Evolutionary conservation across 495 filamentous ascomycete genomes (phyloP), one percentile per base, ranked within the genome.

Genomic region (Penicillium atrosanguineum): DNA sequence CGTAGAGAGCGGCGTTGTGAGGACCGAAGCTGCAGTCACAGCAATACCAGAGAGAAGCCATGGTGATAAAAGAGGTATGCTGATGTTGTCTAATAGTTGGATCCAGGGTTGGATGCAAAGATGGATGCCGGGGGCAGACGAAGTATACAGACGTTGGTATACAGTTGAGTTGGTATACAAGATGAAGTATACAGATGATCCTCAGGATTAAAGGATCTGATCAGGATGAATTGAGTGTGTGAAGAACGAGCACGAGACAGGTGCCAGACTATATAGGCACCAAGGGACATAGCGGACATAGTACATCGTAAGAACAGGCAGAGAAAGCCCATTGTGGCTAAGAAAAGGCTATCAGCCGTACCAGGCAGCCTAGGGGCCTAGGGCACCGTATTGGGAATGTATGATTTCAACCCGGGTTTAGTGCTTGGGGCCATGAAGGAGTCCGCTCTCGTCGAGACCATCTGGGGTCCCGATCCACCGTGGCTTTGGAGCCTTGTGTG

Each of bases 31-130:
- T 46, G 62, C 69, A 72, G 1, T 43, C 29, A 25, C 68, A 72
- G 57, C 69, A 72, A 51, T 63, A 72, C 69, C 69, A 72, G 9
- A 69, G 20, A 7, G 42, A 46, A n/a, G 56, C 14, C 67, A 69
- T 69, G 4, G 14, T 58, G 40, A 37, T 56, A 11, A 21, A 26
- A 4, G 19, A 11, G 29, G 28, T 9, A 39, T 16, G 2, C 5
- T 23, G 23, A 23, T 23, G 23, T 23, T 2, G 23, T 23, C 23
- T 23, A 23, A 23, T 23, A 23, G 23, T 23, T 23, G 23, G 5
- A 23, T 23, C 2, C 23, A 23, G 23, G 23, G 2, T 23, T 2
- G 23, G 23, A 23, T 23, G 23, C 23, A 23, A 2, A 5, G 23
- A 23, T 23, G 23, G 23, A 23, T 23, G 23, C 23, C 23, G 23